Percentiles rank a stretch among this genome's conserved stretches.
phyloP scores from a whole-genome alignment of 2,329 filamentous ascomycete species.

The Aspergillus flavus region DNA sequence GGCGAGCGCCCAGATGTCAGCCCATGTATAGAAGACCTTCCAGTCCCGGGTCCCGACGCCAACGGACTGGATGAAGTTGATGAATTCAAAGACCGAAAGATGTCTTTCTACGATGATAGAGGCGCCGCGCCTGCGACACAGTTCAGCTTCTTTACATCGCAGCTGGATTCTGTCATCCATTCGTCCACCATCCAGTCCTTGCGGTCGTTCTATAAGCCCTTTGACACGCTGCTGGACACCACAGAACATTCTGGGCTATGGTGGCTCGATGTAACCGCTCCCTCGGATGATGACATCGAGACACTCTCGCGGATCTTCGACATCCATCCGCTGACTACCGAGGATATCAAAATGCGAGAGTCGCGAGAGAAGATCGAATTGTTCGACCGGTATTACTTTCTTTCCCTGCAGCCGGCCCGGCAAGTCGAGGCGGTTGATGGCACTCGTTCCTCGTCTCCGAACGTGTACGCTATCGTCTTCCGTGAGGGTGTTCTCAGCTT shows the following conservation, averaged over 20 bases:
- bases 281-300: constrained; percentile 83
- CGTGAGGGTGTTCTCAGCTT: constrained; percentile 90
- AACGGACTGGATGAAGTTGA: background rate
- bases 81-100: constrained; percentile 1
- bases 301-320: constrained; percentile 87
- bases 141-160: constrained; percentile 92
- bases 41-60: background rate
- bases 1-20: background rate
- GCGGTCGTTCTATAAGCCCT: constrained; percentile 78
- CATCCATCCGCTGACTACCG: constrained; percentile 90
- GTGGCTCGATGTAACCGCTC: constrained; percentile 92
- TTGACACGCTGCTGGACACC: constrained; percentile 59
- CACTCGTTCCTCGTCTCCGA: constrained; percentile 83
- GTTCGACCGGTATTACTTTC: constrained; percentile 96
- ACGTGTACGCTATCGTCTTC: constrained; percentile 93
- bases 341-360: constrained; percentile 91
- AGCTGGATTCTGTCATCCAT: constrained; percentile 85
- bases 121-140: constrained; percentile 60
- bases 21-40: background rate
- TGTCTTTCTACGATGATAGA: background rate
- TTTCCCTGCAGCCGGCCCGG: constrained; percentile 87
- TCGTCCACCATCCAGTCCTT: constrained; percentile 80
- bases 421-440: constrained; percentile 72
- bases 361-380: constrained; percentile 95
- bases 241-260: constrained; percentile 74